Evolutionary conservation across 306 rosid species (phyloP).

Genomic region (Macrotyloma uniflorum): DNA sequence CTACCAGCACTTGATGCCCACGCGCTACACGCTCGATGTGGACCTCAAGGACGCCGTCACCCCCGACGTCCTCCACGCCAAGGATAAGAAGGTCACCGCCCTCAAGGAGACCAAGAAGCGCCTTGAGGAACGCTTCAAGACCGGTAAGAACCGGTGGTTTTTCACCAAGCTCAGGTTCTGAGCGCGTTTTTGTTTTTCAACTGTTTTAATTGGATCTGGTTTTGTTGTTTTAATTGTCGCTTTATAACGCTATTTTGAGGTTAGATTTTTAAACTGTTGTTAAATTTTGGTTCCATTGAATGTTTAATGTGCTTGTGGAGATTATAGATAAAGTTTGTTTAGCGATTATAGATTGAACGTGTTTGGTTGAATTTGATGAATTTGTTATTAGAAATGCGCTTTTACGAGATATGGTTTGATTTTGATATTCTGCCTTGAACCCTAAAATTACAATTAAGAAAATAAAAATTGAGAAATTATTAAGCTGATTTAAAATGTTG

Average conservation of each 20-base stretch:
- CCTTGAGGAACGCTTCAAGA: slow-evolving; percentile 51
- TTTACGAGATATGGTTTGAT: background rate
- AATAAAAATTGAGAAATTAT: too few relatives aligned
- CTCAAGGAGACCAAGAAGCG: slow-evolving; percentile 55
- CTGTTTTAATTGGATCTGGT: background rate
- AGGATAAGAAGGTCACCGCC: slow-evolving; percentile 47
- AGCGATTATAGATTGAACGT: background rate
- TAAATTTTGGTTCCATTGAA: background rate
- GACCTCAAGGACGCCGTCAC: slow-evolving; percentile 47
- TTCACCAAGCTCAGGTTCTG: slow-evolving; percentile 55
- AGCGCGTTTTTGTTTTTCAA: background rate
- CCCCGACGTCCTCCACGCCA: slow-evolving; percentile 29
- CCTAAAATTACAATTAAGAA: too few relatives aligned
- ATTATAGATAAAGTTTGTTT: background rate
- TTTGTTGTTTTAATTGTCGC: background rate
- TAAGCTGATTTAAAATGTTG: background rate
- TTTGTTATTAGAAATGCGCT: background rate
- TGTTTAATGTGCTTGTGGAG: background rate
- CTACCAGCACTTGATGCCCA: slow-evolving; percentile 56
- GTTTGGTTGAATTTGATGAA: background rate
- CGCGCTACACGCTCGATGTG: slow-evolving; percentile 54
- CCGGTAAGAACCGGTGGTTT: slow-evolving; percentile 58
- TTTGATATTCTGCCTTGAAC: background rate
- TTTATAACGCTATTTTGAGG: background rate
- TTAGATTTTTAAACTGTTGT: background rate